Evolutionary conservation across 2,329 filamentous ascomycete genomes (phyloP), one percentile per base, ranked within the genome.

Genomic region (Phialocephala sp.): DNA sequence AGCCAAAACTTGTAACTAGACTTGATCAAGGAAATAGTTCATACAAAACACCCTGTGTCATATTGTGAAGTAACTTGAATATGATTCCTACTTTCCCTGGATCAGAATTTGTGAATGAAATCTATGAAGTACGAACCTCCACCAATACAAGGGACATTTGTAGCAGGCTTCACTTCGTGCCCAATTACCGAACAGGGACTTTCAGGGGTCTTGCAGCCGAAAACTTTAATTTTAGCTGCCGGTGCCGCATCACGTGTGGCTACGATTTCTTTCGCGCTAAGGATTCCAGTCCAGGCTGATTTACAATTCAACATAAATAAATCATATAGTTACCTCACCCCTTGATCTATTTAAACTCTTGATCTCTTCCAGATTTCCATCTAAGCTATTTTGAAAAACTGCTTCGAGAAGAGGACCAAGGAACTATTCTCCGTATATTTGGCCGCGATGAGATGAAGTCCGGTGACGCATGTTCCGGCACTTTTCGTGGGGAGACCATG

Each of bases 1-100:
- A 65, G 68, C 60, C 58, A 64, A 69, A 50, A 69, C 66, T 68
- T 73, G 71, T 73, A 73, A 66, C 67, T 74, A 72, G 71, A 74
- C 66, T 63, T 64, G 62, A 72, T 69, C 68, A 47, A 66, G 59
- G 56, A 69, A 69, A 68, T 68, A 58, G 55, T 65, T 57, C 60
- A 43, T 54, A 50, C 50, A 56, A 63, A 55, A 52, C 1, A n/a
- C 43, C 9, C 24, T 35, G 50, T 35, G 22, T 22, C 14, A 50
- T 11, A 50, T 50, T 20, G 45, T 50, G 45, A 32, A 32, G n/a
- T 32, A 32, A 32, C 6, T 6, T 32, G 3, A 6, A 32, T 6
- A 3, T 32, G 27, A 32, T 32, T 32, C 27, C 27, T 32, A 32
- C 27, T 32, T 32, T 32, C 27, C 27, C 27, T 32, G 6, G 27